Base-by-base conservation (phyloP, 192 early-diverging fungal genomes). In the Coemansia sp. region DNA sequence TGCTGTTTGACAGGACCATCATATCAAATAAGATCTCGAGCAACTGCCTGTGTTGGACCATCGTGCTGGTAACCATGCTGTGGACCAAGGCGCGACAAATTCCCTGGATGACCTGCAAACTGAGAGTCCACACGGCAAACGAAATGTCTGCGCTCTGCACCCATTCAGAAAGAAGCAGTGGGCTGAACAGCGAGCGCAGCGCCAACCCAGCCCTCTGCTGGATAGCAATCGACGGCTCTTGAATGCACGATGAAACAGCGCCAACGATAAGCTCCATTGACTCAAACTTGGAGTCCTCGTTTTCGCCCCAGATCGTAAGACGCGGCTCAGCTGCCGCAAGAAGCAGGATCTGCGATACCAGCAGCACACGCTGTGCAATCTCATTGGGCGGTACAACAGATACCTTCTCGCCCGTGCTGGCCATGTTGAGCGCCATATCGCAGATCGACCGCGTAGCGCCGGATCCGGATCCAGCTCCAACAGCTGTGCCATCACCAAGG, bases 41-140 rank as follows among this genome's bases (percentile, higher is more conserved):
- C 49, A 81, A 61, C 74, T 81, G 79, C 9, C 79, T 69, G 51
- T 81, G 79, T 52, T 81, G 79, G 28, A 66, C 63, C 64, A 81
- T 68, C 26, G 79, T 67, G 70, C 79, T 81, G 39, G 79, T 76
- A 23, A 76, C 72, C 74, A 81, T 81, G 70, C 79, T 81, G 61
- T 81, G 79, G n/a, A 81, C 79, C 18, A 81, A 65, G 2, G 79
- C 79, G 18, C 79, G 79, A 63, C 79, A 81, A 30, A 76, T 70
- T 33, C 74, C 79, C 61, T 81, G 79, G 45, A 81, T 70, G 31
- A 91, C 83, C 57, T 86, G 84, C 64, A 84, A 72, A 40, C 83
- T 89, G 29, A 92, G 80, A 9, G 85, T 90, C 94, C 94, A 96
- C 71, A 93, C 91, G 0, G 85, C 86, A 31, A 83, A 71, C 85